Base-by-base conservation (phyloP, 768 basidiomycete species). In the Lentinula lateritia region DNA sequence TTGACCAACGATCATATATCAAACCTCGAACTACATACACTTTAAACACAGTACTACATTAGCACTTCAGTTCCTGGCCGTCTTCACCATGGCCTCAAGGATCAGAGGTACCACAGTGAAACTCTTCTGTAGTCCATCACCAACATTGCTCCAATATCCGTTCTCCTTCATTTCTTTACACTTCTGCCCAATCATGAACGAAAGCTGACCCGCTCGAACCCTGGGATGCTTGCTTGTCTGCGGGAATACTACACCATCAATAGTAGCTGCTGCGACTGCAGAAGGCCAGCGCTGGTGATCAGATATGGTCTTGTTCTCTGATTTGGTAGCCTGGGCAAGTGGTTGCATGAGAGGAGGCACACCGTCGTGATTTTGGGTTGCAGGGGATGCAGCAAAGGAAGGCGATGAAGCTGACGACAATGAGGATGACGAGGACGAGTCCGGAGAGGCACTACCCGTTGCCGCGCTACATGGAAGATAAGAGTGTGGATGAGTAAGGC, bases 51-150 rank as follows among this genome's bases (percentile, higher is more conserved):
- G 3, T 34, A 58, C 13, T 12, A 35, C 28, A 28, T 28, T 3
- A 3, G 3, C 28, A 28, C 28, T 28, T 48, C 32, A 50, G 34
- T 48, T 38, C 36, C 58, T 59, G 12, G 58, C 58, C 34, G 34
- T 46, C 28, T 59, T 59, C 16, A 59, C 34, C 43, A 59, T 48
- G 8, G 58, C 58, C 42, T 59, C 58, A 18, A 59, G 50, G 13
- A 59, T 34, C 23, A 48, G 9, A 9, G 58, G 58, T 1, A 59
- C 10, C 8, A 59, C 38, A 23, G 32, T 50, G 28, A 45, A n/a
- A 36, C 58, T 50, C 58, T 46, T 50, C 10, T 46, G 18, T 34
- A 59, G 20, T n/a, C 32, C 42, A 18, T 59, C 46, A 9, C 58
- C 58, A 23, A 50, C 9, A 38, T 59, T 38, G 15, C 23, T 46